Percentiles rank a stretch among this genome's conserved stretches.
phyloP scores from a whole-genome alignment of 164 flowering plant genomes.

The Piper longum region DNA sequence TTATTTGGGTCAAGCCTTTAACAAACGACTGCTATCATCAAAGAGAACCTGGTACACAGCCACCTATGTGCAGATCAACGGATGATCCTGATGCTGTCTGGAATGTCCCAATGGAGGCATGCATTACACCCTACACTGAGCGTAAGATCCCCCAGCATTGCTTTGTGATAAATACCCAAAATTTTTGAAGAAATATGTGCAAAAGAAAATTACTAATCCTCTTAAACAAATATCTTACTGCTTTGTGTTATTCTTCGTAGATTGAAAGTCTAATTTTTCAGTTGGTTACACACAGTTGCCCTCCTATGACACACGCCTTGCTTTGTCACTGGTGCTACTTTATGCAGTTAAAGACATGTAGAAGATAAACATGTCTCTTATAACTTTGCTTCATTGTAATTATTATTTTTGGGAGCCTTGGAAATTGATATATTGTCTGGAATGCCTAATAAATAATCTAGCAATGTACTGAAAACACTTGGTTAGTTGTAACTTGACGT shows the following conservation, averaged over 20 bases:
- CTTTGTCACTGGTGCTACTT: neutral
- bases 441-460: too few species aligned
- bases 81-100: conserved; percentile 81
- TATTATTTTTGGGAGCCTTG: too few species aligned
- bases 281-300: neutral
- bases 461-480: too few species aligned
- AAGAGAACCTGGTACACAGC: conserved; percentile 64
- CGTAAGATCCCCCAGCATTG: conserved; percentile 35
- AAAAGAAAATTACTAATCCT: too few species aligned
- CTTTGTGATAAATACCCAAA: too few species aligned
- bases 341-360: neutral
- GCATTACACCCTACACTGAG: conserved; percentile 75
- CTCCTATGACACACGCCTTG: too few species aligned
- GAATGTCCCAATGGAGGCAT: conserved; percentile 67
- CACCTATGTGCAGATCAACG: conserved; percentile 70
- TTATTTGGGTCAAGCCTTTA: conserved; percentile 79
- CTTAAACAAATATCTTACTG: neutral
- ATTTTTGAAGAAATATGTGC: too few species aligned
- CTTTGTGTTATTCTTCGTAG: neutral
- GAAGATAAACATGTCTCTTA: too few species aligned
- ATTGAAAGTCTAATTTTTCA: neutral
- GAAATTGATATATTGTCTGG: too few species aligned
- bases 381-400: too few species aligned
- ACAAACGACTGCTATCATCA: conserved; percentile 74
- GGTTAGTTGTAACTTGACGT: too few species aligned